phyloP scores from a whole-genome alignment of 2,329 filamentous ascomycete genomes.

The Colletotrichum costaricense region DNA sequence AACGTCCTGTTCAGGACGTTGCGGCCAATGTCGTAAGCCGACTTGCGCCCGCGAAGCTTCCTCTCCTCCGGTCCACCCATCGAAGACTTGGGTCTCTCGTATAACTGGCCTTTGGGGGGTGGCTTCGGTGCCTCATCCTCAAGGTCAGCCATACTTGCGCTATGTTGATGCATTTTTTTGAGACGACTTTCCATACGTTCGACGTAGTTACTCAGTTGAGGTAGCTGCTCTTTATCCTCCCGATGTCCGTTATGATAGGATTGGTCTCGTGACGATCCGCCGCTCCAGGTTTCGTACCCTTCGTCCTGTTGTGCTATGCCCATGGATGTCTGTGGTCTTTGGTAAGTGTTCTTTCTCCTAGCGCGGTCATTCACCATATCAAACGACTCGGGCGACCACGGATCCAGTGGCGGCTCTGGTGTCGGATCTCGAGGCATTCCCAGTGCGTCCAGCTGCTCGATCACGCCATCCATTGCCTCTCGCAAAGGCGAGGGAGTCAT shows the following conservation, averaged over 20 bases:
- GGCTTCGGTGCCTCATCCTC: constrained; percentile 70
- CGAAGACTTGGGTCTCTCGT: constrained; percentile 69
- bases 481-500: constrained; percentile 91
- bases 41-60: constrained; percentile 74
- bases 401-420: constrained; percentile 70
- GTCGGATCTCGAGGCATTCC: constrained; percentile 69
- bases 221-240: constrained; percentile 66
- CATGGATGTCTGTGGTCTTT: constrained; percentile 78
- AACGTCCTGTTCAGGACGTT: constrained; percentile 80
- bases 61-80: constrained; percentile 57
- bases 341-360: constrained; percentile 44
- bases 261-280: constrained; percentile 62
- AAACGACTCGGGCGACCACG: constrained; percentile 94
- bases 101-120: constrained; percentile 65
- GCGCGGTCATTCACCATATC: constrained; percentile 63
- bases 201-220: constrained; percentile 86
- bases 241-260: constrained; percentile 53
- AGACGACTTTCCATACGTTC: constrained; percentile 91
- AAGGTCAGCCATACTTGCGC: constrained; percentile 57
- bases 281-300: constrained; percentile 69
- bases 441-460: constrained; percentile 93
- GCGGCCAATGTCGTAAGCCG: constrained; percentile 80
- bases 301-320: constrained; percentile 74
- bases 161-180: constrained; percentile 75
- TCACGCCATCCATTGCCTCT: constrained; percentile 98